Conservation (phyloP, 2,329 filamentous ascomycete genomes). For the Colletotrichum liriopes region DNA sequence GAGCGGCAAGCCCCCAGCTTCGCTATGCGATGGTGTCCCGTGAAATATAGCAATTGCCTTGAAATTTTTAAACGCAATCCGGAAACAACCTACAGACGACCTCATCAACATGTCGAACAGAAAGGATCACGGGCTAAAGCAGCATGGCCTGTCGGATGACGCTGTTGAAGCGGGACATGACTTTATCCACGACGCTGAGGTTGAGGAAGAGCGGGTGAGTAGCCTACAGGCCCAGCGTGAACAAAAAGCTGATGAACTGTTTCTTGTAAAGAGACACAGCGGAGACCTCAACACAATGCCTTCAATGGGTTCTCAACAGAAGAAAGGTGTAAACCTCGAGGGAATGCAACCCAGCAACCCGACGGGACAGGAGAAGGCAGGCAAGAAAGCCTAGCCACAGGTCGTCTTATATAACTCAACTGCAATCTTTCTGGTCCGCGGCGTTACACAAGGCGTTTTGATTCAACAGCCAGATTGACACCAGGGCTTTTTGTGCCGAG, state of each 20-base stretch:
- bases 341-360: not conserved
- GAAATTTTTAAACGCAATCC: too few relatives aligned
- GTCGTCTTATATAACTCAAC: not conserved
- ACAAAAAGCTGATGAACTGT: not conserved
- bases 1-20: not conserved
- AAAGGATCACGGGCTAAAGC: slow-evolving; percentile 31
- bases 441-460: not conserved
- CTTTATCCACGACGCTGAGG: slow-evolving; percentile 54
- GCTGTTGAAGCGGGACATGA: slow-evolving; percentile 52
- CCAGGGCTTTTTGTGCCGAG: not conserved
- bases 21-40: too few relatives aligned
- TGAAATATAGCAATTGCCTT: not conserved
- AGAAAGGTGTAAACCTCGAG: slow-evolving; percentile 24
- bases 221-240: not conserved
- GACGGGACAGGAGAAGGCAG: slow-evolving; percentile 10
- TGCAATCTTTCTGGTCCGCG: not conserved
- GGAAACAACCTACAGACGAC: not conserved
- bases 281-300: slow-evolving; percentile 29
- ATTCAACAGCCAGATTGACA: slow-evolving; percentile 14
- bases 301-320: slow-evolving; percentile 21
- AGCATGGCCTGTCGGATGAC: slow-evolving; percentile 35
- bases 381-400: slow-evolving; percentile 10
- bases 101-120: slow-evolving; percentile 23
- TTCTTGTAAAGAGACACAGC: slow-evolving; percentile 21
- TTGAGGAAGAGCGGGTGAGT: slow-evolving; percentile 51